Conservation (phyloP, 495 filamentous ascomycete genomes). For the Penicillium canescens region DNA sequence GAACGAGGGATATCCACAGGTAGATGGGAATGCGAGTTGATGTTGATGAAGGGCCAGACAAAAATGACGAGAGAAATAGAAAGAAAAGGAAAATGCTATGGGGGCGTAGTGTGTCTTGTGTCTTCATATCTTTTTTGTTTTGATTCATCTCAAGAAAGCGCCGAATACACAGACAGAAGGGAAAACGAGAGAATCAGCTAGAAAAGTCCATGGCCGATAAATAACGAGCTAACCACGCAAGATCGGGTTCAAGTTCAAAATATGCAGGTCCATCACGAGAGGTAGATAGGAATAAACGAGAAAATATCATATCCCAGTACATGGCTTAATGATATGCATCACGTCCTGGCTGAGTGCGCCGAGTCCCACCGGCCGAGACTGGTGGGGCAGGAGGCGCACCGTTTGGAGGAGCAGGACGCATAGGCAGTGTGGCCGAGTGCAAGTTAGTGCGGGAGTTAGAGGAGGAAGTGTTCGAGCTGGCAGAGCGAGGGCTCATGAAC, state of each 20-base stretch:
- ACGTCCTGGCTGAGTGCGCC: conserved; percentile 30
- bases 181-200: background rate
- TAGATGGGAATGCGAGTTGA: background rate
- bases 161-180: background rate
- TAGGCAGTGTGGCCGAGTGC: conserved; percentile 41
- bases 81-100: background rate
- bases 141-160: background rate
- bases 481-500: conserved; percentile 37
- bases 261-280: background rate
- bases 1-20: conserved; percentile 11
- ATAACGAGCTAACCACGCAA: background rate
- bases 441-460: conserved; percentile 36
- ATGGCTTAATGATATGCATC: conserved; percentile 15
- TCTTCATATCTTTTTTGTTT: background rate
- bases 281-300: background rate
- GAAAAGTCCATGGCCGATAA: background rate
- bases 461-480: conserved; percentile 35
- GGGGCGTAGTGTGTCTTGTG: background rate
- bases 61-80: conserved; percentile 2
- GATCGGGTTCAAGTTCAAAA: background rate
- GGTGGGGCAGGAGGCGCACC: conserved; percentile 44
- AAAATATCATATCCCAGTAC: conserved; percentile 4
- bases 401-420: conserved; percentile 42
- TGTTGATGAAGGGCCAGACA: background rate
- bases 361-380: conserved; percentile 30